A percentile compares a stretch with the other conserved stretches of the same genome.
phyloP scores from a whole-genome alignment of 495 filamentous ascomycete species.

The Penicillium paxilli region DNA sequence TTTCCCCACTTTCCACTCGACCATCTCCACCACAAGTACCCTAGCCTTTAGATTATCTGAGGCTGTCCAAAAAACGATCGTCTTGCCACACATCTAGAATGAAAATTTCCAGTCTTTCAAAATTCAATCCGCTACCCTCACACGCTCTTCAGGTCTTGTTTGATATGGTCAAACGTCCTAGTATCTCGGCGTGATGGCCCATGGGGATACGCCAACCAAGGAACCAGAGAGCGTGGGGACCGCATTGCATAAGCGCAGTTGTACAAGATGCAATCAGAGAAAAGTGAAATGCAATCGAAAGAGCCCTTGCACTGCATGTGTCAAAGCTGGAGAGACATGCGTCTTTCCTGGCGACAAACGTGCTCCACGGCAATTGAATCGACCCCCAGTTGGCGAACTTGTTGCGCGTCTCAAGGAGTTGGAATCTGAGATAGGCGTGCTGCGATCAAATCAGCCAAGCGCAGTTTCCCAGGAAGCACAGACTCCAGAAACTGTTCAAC shows the following conservation, averaged over 20 bases:
- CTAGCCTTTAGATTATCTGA: neutral
- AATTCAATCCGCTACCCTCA: too few relatives aligned
- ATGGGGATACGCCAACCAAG: neutral
- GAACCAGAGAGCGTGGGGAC: neutral
- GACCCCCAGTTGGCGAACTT: constrained; percentile 55
- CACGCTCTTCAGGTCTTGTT: too few relatives aligned
- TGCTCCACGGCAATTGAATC: constrained; percentile 60
- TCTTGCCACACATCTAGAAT: neutral
- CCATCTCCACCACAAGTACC: neutral
- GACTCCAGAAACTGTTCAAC: neutral
- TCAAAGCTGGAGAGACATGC: constrained; percentile 66
- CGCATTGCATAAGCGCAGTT: constrained; percentile 1
- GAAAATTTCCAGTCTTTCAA: neutral
- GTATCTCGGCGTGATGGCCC: neutral
- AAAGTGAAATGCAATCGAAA: constrained; percentile 24
- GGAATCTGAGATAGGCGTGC: constrained; percentile 65
- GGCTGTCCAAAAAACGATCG: neutral
- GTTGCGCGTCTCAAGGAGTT: constrained; percentile 66
- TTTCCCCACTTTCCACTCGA: neutral
- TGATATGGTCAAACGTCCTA: too few relatives aligned
- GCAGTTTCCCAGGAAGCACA: neutral
- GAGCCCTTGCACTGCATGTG: constrained; percentile 70
- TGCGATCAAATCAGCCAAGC: constrained; percentile 29
- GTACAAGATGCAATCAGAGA: constrained; percentile 4
- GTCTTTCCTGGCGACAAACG: constrained; percentile 69